Conservation (phyloP, 1,139 yeast genomes). For the Zhuliangozyma blackwelliae region DNA sequence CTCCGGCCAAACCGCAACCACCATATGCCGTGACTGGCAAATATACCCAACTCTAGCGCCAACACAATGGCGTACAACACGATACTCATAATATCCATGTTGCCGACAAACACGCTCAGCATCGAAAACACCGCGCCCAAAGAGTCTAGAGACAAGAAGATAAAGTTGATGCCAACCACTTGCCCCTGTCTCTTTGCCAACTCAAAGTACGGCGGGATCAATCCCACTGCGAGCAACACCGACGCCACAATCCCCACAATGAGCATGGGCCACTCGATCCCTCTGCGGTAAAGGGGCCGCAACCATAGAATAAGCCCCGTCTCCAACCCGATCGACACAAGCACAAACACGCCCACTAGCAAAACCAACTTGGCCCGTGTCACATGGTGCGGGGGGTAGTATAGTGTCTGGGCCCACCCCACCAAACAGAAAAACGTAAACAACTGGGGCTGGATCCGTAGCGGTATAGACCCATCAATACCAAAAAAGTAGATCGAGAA, state of each 20-base stretch:
- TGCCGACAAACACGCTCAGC: slow-evolving; percentile 58
- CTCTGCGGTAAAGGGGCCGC: slow-evolving; percentile 57
- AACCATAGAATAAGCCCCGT: slow-evolving; percentile 71
- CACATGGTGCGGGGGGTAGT: slow-evolving; percentile 69
- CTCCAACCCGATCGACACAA: slow-evolving; percentile 56
- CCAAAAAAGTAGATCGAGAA: slow-evolving; percentile 77
- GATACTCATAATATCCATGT: slow-evolving; percentile 72
- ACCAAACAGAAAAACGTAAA: slow-evolving; percentile 69
- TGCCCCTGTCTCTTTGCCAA: slow-evolving; percentile 73
- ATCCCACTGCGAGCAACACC: slow-evolving; percentile 67
- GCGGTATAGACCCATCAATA: slow-evolving; percentile 67
- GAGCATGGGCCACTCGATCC: slow-evolving; percentile 70
- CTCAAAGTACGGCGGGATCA: slow-evolving; percentile 87
- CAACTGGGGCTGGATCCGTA: slow-evolving; percentile 81
- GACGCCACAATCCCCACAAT: slow-evolving; percentile 80
- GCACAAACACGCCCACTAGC: slow-evolving; percentile 33
- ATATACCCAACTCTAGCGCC: slow-evolving; percentile 72
- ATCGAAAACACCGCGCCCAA: slow-evolving; percentile 77
- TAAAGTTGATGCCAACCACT: slow-evolving; percentile 83
- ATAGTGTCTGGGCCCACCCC: slow-evolving; percentile 69
- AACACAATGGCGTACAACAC: slow-evolving; percentile 70
- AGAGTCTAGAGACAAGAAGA: slow-evolving; percentile 75
- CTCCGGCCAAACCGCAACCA: slow-evolving; percentile 48
- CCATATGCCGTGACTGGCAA: slow-evolving; percentile 69
- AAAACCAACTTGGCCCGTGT: slow-evolving; percentile 32